These are phyloP conservation scores for Alternaria metachromatica DNA, from an alignment of 2,329 filamentous ascomycete species.

Conservation along the genomic window DNA sequence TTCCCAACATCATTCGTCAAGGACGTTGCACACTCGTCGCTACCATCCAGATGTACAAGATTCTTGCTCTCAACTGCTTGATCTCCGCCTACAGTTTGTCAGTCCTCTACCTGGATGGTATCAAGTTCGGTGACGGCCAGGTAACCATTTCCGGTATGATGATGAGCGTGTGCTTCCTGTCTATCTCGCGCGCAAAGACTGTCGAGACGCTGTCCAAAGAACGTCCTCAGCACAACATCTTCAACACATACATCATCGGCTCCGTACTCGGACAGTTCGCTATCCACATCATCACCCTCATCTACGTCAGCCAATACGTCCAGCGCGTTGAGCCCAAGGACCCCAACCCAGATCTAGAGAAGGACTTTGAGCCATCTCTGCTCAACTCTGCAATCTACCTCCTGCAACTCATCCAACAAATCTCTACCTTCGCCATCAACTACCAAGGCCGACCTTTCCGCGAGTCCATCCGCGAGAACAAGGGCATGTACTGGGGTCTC, in stretches of 20 bases:
- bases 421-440: constrained; percentile 98
- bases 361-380: constrained; percentile 90
- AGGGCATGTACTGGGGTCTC: constrained; percentile 97
- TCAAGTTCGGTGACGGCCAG: constrained; percentile 98
- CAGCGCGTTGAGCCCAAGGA: constrained; percentile 77
- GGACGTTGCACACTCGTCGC: constrained; percentile 96
- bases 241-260: constrained; percentile 98
- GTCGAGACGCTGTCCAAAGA: constrained; percentile 97
- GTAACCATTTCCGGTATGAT: constrained; percentile 99
- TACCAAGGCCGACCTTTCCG: constrained; percentile 98
- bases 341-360: constrained; percentile 82
- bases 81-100: constrained; percentile 97
- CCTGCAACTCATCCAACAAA: constrained; percentile 96
- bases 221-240: constrained; percentile 96
- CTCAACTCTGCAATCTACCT: constrained; percentile 98
- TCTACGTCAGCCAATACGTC: constrained; percentile 91
- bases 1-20: constrained; percentile 98
- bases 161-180: constrained; percentile 99
- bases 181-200: constrained; percentile 95
- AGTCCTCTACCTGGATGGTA: constrained; percentile 95
- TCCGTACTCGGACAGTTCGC: constrained; percentile 97
- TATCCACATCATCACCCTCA: constrained; percentile 89
- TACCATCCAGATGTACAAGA: constrained; percentile 99
- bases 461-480: constrained; percentile 93
- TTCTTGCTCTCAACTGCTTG: constrained; percentile 94